Percentiles rank a stretch among this genome's conserved stretches.
These are phyloP conservation scores for Ganoderma sp. DNA, from an alignment of 1,284 basidiomycete species.

Conservation along the genomic window DNA sequence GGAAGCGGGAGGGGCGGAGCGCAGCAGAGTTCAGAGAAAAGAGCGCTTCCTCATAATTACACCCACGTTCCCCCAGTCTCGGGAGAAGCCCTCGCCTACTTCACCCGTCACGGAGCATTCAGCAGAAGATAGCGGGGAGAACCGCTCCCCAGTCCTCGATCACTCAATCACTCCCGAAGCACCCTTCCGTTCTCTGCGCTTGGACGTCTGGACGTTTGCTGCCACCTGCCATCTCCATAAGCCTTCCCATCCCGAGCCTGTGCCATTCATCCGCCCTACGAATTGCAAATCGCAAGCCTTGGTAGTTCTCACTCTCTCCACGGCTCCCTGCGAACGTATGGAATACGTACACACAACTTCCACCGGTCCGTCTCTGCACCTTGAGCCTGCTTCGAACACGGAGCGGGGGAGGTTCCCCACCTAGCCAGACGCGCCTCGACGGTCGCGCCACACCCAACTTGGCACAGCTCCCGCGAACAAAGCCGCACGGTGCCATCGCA, in stretches of 20 bases:
- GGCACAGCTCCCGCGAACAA: slow-evolving; percentile 2
- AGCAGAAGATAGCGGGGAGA: slow-evolving; percentile 1
- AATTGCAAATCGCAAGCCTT: background rate
- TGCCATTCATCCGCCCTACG: background rate
- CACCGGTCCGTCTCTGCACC: background rate
- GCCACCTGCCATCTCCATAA: background rate
- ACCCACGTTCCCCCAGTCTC: background rate
- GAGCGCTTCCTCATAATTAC: slow-evolving; percentile 6
- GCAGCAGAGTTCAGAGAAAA: slow-evolving; percentile 6
- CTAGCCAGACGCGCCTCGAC: background rate
- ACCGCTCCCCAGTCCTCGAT: background rate
- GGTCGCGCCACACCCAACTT: background rate
- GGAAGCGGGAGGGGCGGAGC: background rate
- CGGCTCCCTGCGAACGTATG: background rate
- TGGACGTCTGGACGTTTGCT: slow-evolving; percentile 4
- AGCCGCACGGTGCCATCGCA: background rate
- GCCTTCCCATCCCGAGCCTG: background rate
- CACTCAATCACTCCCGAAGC: background rate
- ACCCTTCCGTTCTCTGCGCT: background rate
- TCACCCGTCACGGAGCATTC: background rate
- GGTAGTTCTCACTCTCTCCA: background rate
- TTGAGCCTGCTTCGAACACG: background rate
- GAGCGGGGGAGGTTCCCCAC: background rate
- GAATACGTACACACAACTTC: slow-evolving; percentile 1
- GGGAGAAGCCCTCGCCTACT: slow-evolving; percentile 5